Conservation (phyloP, 2,329 filamentous ascomycete genomes). For the Penicillium brevicompactum region DNA sequence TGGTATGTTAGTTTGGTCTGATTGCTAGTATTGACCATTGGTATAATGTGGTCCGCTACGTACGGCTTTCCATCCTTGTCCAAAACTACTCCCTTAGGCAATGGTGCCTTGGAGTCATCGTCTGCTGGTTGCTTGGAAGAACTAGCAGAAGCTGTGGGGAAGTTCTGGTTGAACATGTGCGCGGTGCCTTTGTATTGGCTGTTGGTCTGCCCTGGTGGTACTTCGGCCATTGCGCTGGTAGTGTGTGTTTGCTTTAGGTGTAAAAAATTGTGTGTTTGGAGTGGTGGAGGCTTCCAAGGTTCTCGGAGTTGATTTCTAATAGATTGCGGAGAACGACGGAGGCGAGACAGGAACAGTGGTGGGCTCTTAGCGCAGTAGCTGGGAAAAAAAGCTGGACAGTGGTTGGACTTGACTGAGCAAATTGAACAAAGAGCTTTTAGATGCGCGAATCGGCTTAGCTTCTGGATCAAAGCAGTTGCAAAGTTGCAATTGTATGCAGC, state of each 20-base stretch:
- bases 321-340: conserved; percentile 12
- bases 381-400: too few species aligned
- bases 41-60: conserved; percentile 15
- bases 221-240: conserved; percentile 15
- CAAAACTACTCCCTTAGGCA: conserved; percentile 52
- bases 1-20: background rate
- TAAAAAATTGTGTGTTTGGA: background rate
- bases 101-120: conserved; percentile 29
- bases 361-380: background rate
- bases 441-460: too few species aligned
- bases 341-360: background rate
- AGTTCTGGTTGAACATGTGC: conserved; percentile 18
- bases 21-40: background rate
- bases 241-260: background rate
- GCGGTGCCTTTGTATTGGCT: conserved; percentile 12
- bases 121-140: conserved; percentile 26
- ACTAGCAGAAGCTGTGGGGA: conserved; percentile 9
- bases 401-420: too few species aligned
- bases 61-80: conserved; percentile 55
- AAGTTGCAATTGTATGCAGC: background rate
- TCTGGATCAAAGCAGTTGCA: too few species aligned
- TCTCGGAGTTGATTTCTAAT: conserved; percentile 23
- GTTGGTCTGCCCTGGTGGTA: conserved; percentile 26
- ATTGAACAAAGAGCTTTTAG: too few species aligned
- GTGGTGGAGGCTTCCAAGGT: background rate